phyloP scores from a whole-genome alignment of 2,329 filamentous ascomycete genomes.

The Aureobasidium sp. region DNA sequence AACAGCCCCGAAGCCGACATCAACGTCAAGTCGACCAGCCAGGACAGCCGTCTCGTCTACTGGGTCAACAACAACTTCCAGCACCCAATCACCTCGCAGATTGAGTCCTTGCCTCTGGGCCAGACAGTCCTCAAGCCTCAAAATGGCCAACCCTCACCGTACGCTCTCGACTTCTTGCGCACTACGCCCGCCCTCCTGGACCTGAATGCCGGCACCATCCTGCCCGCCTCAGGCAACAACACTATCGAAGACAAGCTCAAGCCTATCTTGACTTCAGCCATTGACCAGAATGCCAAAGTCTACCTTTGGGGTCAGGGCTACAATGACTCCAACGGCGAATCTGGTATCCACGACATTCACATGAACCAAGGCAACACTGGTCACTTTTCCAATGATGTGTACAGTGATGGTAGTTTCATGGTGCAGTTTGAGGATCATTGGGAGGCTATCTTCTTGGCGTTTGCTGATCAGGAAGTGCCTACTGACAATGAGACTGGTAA shows the following conservation, averaged over 20 bases:
- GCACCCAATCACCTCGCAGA: conserved; percentile 23
- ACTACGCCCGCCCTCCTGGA: conserved; percentile 17
- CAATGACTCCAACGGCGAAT: conserved; percentile 25
- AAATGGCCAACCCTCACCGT: conserved; percentile 14
- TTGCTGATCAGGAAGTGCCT: conserved; percentile 31
- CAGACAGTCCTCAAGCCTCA: conserved; percentile 22
- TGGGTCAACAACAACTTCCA: conserved; percentile 27
- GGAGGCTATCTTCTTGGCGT: conserved; percentile 35
- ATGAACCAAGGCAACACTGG: conserved; percentile 35
- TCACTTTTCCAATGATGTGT: conserved; percentile 31
- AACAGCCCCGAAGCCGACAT: conserved; percentile 25
- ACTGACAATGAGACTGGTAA: conserved; percentile 28
- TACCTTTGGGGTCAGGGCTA: conserved; percentile 30
- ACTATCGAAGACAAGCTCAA: conserved; percentile 31
- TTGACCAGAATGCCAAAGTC: conserved; percentile 30
- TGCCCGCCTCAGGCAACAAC: conserved; percentile 19
- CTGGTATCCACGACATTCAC: conserved; percentile 35
- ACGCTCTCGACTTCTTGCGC: conserved; percentile 22
- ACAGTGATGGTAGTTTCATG: conserved; percentile 32
- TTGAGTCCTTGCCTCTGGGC: conserved; percentile 22
- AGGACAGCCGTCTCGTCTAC: conserved; percentile 27
- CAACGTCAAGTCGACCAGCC: conserved; percentile 29
- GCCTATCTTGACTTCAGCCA: conserved; percentile 31
- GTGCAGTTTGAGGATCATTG: conserved; percentile 33
- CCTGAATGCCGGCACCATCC: conserved; percentile 18